Evolutionary conservation across 1,139 yeast genomes (phyloP).

Genomic region (Yarrowia galli): DNA sequence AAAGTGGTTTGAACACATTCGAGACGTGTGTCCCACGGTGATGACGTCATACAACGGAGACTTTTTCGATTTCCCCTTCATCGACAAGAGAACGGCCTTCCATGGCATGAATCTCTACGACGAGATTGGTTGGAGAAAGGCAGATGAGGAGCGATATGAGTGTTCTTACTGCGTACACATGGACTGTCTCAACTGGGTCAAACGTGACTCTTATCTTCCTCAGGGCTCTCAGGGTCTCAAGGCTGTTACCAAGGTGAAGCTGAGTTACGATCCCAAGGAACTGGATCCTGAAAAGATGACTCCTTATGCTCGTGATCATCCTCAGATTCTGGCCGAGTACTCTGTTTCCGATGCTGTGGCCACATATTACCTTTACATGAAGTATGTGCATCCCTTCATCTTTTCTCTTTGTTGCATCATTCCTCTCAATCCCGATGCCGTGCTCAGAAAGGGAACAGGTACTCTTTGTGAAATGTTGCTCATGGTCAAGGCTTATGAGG

Average conservation of each 20-base stretch:
- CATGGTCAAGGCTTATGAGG: conserved; percentile 93
- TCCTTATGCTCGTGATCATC: conserved; percentile 93
- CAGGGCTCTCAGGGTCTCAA: conserved; percentile 99
- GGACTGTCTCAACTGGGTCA: conserved; percentile 99
- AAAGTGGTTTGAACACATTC: conserved; percentile 86
- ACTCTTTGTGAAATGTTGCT: conserved; percentile 97
- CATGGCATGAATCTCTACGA: conserved; percentile 90
- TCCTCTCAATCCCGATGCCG: conserved; percentile 97
- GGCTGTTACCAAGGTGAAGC: conserved; percentile 94
- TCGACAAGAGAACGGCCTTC: conserved; percentile 81
- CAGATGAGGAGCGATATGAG: conserved; percentile 83
- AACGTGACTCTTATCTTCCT: conserved; percentile 95
- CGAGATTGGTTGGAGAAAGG: conserved; percentile 77
- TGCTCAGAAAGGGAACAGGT: conserved; percentile 95
- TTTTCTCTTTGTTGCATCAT: conserved; percentile 94
- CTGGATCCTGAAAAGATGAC: conserved; percentile 98
- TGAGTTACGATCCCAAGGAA: conserved; percentile 96
- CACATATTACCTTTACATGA: conserved; percentile 92
- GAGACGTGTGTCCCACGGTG: conserved; percentile 89
- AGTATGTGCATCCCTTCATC: conserved; percentile 96
- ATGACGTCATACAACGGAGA: conserved; percentile 98
- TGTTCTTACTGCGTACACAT: conserved; percentile 93
- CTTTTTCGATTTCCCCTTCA: conserved; percentile 99
- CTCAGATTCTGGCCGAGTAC: conserved; percentile 91
- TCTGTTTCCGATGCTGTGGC: conserved; percentile 99